Base-by-base conservation (phyloP, 1,284 basidiomycete genomes). In the Tetrapyrgos nigripes region DNA sequence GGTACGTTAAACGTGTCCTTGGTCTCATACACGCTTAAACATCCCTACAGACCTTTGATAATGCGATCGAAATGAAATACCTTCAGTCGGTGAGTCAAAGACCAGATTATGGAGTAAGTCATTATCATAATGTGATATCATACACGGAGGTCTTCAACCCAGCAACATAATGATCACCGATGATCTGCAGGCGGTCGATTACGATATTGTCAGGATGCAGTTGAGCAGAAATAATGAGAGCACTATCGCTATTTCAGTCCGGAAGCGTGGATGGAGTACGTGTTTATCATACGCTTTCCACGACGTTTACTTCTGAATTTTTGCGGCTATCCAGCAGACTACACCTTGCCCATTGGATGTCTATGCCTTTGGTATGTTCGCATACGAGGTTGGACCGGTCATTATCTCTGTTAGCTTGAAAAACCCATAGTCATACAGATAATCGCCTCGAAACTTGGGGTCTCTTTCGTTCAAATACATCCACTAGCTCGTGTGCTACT, bases 251-350 rank as follows among this genome's bases (percentile, higher is more conserved):
- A 71, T 54, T 64, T 65, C 28, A 71, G 70, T 40, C 70, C 70
- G 3, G 70, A 71, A 48, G 64, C 64, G 10, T 70, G 68, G 69
- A 71, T 69, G 58, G 69, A 24, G 68, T 70, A 53, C 40, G 69
- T 23, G 26, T 55, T 33, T 8, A 19, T 46, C 14, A 8, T 9
- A 27, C 28, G 21, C 17, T 10, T 48, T 9, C 35, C 44, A 35
- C 26, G 11, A n/a, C n/a, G n/a, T n/a, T n/a, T n/a, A n/a, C n/a
- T n/a, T n/a, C n/a, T n/a, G n/a, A n/a, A n/a, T n/a, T n/a, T n/a
- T n/a, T n/a, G n/a, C n/a, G n/a, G n/a, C n/a, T n/a, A n/a, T n/a
- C n/a, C 8, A 10, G 19, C 37, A 70, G 68, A 66, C 64, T 8
- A 27, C 64, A 8, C 66, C 64, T 13, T 55, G 55, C 21, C 40